Conservation (phyloP, 768 basidiomycete genomes). For the Tricholoma matsutake region DNA sequence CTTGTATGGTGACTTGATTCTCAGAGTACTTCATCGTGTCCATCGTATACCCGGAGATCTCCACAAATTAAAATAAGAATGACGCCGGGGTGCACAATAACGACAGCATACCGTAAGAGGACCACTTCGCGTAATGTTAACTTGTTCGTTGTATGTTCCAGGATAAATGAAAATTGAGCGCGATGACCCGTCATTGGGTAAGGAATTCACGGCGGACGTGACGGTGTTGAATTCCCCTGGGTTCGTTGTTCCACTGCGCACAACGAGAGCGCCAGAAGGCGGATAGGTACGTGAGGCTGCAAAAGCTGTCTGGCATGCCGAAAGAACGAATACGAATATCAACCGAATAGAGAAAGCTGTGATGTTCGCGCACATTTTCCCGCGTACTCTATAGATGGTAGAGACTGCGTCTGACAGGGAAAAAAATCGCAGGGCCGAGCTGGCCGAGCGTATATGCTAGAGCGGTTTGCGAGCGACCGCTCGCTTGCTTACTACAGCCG, state of each 20-base stretch:
- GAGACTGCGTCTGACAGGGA: too few species aligned
- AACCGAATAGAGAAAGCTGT: not conserved
- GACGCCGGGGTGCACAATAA: not conserved
- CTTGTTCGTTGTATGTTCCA: constrained; percentile 43
- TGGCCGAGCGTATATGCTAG: too few species aligned
- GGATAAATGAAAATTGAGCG: constrained; percentile 46
- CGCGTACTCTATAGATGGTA: too few species aligned
- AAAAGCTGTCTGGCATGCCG: constrained; percentile 14
- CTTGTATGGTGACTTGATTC: constrained; percentile 41
- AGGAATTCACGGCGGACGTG: constrained; percentile 36
- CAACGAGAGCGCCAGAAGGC: constrained; percentile 40
- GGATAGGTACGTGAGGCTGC: constrained; percentile 39
- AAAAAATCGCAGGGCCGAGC: too few species aligned
- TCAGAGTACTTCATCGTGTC: constrained; percentile 34
- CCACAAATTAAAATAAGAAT: not conserved
- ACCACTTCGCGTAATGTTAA: constrained; percentile 43
- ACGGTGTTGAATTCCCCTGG: constrained; percentile 40
- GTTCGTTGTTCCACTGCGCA: constrained; percentile 36
- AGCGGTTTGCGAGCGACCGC: too few species aligned
- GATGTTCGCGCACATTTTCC: not conserved
- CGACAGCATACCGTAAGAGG: constrained; percentile 34
- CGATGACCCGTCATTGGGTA: constrained; percentile 38
- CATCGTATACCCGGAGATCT: constrained; percentile 46
- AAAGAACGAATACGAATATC: not conserved
- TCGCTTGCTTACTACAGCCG: too few species aligned